Base-by-base conservation (phyloP, 768 basidiomycete genomes). In the Krasilnikovozyma curviuscula region DNA sequence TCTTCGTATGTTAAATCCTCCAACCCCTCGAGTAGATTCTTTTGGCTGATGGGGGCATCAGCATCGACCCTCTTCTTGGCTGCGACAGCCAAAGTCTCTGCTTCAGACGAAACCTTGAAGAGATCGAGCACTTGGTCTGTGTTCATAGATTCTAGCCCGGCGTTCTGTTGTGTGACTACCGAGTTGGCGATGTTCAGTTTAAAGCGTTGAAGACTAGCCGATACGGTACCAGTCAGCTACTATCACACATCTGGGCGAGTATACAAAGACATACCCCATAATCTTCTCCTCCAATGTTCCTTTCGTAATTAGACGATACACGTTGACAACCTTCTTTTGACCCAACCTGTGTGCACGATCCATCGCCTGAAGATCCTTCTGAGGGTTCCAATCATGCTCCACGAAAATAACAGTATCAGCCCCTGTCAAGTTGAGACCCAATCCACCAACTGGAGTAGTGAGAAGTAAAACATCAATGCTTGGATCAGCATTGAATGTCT, bases 311-410 rank as follows among this genome's bases (percentile, higher is more conserved):
- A 98, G 68, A 14, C 93, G 80, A 67, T 98, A 98, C 5, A 98
- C 93, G 56, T 97, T 97, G 25, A 98, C 93, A 13, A 97, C 91
- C 65, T 88, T 86, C 71, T 93, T 97, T 68, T 98, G 93, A 6
- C 93, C 93, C 31, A 97, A 79, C 46, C 93, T 79, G 66, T 97
- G 93, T 1, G 93, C 93, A 49, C 93, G 75, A 61, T 98, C 93
- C 93, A 98, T 98, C 7, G 93, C 93, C 61, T 98, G 93, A 6
- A 97, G 68, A 68, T 98, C 93, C 64, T 97, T 97, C 88, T 91
- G 93, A 7, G 93, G 93, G 63, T 98, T 98, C 93, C 93, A 98
- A 63, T 98, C 93, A 58, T 98, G 93, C 62, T 98, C 93, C 44
- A 98, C 85, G 58, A 98, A 98, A 54, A 98, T 93, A 49, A 98